These are phyloP conservation scores for Flaveria ramosissima DNA, from an alignment of 129 eudicot species.

Conservation along the genomic window DNA sequence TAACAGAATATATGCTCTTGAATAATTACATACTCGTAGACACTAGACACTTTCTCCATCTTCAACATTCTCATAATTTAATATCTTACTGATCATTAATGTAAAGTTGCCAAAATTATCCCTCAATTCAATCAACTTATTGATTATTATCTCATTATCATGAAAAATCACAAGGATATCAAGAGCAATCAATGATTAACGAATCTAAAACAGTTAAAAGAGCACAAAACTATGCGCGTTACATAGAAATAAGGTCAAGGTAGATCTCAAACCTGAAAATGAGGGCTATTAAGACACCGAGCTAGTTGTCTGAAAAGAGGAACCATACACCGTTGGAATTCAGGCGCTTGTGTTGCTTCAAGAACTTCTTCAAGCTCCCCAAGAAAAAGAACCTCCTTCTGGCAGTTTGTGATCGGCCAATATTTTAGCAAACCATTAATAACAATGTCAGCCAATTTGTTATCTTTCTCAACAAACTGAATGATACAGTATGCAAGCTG, in stretches of 20 bases:
- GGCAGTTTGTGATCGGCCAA: conserved; percentile 88
- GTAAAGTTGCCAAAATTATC: background rate
- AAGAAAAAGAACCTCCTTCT: conserved; percentile 87
- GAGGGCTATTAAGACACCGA: conserved; percentile 77
- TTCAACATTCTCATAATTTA: conserved; percentile 5
- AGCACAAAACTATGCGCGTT: background rate
- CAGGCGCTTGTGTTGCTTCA: conserved; percentile 75
- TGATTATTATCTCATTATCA: conserved; percentile 2
- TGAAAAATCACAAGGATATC: background rate
- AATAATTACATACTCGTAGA: background rate
- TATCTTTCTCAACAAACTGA: conserved; percentile 87
- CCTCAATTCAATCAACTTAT: background rate
- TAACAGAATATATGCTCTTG: background rate
- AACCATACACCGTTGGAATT: conserved; percentile 77
- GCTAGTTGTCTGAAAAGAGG: conserved; percentile 79
- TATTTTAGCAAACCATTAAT: conserved; percentile 76
- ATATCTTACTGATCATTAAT: conserved; percentile 2
- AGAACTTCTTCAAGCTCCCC: conserved; percentile 84
- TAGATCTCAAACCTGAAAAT: conserved; percentile 64
- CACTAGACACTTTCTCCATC: background rate
- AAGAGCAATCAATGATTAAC: background rate
- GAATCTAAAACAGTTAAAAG: background rate
- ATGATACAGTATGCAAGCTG: conserved; percentile 78
- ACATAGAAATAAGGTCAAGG: background rate
- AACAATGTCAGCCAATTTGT: conserved; percentile 67